Evolutionary conservation across 352 stramenopile genomes (phyloP), one percentile per base, ranked within the genome.

Genomic region (Blastocystis sp.): DNA sequence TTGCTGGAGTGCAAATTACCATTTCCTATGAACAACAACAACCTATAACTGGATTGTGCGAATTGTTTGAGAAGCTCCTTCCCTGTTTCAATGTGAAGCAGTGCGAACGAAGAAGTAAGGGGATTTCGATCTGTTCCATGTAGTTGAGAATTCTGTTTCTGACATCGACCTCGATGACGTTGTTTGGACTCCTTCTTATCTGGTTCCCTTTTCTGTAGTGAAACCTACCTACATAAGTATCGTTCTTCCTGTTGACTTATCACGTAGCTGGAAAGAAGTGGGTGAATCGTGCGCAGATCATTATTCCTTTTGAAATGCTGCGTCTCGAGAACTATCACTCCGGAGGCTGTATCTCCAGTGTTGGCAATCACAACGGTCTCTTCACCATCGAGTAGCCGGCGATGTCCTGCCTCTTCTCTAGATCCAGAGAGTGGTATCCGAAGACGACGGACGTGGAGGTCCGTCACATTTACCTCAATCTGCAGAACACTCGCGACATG

Each of bases 41-140:
- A 53, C 73, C 73, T 53, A 26, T 84, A 34, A 50, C 45, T 23
- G 73, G 73, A 6, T 43, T 84, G 11, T 84, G 73, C 9, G 20
- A 66, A n/a, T n/a, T 66, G 23, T 84, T 84, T 41, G 56, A 23
- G 20, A 0, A 9, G 0, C 37, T 84, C 2, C 73, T 84, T 47
- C 73, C 73, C 43, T 84, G 73, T 34, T 84, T 84, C 53, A 63
- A 64, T 68, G 73, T 84, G 26, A 84, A 84, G 50, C 73, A 84
- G 50, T 84, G 73, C 26, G 34, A 3, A 29, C 39, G 43, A 6
- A 68, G 23, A 37, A 34, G 73, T 84, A 84, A 50, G 9, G 4
- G 6, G 39, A 53, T 29, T 77, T 37, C 4, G 4, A 37, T 15
- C 9, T n/a, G 7, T 54, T 50, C 68, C 47, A 56, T 26, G 47